Evolutionary conservation across 805 yeast genomes (phyloP).

Genomic region (Pichia membranifaciens): DNA sequence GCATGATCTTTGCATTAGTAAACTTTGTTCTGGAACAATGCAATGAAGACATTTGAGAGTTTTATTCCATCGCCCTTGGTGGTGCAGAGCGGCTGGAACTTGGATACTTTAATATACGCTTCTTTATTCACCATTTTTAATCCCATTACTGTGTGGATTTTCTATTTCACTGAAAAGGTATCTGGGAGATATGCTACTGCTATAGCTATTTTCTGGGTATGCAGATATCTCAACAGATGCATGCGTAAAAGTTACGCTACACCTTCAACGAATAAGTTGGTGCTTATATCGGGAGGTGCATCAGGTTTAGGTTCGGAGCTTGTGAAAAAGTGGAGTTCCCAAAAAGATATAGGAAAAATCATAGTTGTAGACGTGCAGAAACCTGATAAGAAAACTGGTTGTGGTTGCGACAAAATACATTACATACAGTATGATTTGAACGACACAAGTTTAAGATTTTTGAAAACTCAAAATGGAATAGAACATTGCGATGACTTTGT

Average conservation of each 20-base stretch:
- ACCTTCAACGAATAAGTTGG: not conserved
- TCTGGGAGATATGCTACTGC: constrained; percentile 1
- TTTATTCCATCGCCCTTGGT: constrained; percentile 5
- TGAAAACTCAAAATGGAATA: no score
- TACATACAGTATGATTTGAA: constrained; percentile 26
- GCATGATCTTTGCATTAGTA: no score
- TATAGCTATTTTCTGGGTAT: constrained; percentile 19
- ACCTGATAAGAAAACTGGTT: constrained; percentile 15
- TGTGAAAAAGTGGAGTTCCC: constrained; percentile 18
- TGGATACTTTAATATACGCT: constrained; percentile 13
- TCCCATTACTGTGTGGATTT: constrained; percentile 13
- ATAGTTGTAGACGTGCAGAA: constrained; percentile 30
- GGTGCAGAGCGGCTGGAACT: constrained; percentile 6
- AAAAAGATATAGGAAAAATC: constrained; percentile 19
- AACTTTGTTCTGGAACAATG: no score
- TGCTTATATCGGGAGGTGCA: constrained; percentile 41
- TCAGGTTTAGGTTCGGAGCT: constrained; percentile 44
- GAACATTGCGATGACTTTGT: constrained; percentile 18
- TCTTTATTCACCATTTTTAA: constrained; percentile 11
- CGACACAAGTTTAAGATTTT: constrained; percentile 11
- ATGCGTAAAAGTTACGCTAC: not conserved
- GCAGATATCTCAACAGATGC: constrained; percentile 15
- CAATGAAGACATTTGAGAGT: not conserved
- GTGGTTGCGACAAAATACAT: constrained; percentile 16
- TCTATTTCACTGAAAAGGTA: not conserved